Percentiles rank a stretch among this genome's conserved stretches.
These are phyloP conservation scores for Botrytis porri DNA, from an alignment of 2,329 filamentous ascomycete genomes.

Conservation along the genomic window DNA sequence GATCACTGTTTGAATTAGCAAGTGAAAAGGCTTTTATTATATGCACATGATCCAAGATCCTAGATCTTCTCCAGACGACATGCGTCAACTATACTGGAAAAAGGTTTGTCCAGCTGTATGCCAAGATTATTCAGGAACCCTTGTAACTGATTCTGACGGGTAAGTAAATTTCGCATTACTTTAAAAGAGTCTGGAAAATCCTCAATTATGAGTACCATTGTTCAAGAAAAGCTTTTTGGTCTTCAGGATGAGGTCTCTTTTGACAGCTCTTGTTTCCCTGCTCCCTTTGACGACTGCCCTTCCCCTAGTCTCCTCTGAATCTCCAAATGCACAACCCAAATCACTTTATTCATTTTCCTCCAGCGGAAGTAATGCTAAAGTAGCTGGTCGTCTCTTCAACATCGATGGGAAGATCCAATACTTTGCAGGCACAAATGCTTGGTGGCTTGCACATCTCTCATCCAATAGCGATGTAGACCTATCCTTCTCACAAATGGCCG, in stretches of 20 bases:
- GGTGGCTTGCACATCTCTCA: constrained; percentile 53
- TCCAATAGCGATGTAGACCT: constrained; percentile 54
- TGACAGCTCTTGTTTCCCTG: constrained; percentile 2
- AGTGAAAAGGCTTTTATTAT: background rate
- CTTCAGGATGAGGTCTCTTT: constrained; percentile 8
- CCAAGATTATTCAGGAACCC: background rate
- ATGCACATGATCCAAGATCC: background rate
- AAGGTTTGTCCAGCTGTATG: background rate
- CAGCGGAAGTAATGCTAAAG: constrained; percentile 21
- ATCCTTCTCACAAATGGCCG: constrained; percentile 26
- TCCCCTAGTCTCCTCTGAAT: constrained; percentile 6
- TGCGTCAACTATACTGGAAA: background rate
- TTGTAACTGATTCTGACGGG: constrained; percentile 4
- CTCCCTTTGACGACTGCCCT: background rate
- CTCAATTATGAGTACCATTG: background rate
- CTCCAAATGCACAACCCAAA: background rate
- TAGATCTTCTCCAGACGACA: background rate
- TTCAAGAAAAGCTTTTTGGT: background rate
- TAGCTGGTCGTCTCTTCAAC: constrained; percentile 40
- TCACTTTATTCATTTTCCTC: constrained; percentile 4
- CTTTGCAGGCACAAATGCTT: constrained; percentile 54
- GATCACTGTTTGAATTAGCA: background rate
- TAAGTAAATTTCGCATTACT: background rate
- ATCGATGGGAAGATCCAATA: constrained; percentile 47
- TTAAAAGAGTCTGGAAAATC: background rate